These are phyloP conservation scores for Blastomyces percursus DNA, from an alignment of 2,329 filamentous ascomycete genomes.

Conservation along the genomic window DNA sequence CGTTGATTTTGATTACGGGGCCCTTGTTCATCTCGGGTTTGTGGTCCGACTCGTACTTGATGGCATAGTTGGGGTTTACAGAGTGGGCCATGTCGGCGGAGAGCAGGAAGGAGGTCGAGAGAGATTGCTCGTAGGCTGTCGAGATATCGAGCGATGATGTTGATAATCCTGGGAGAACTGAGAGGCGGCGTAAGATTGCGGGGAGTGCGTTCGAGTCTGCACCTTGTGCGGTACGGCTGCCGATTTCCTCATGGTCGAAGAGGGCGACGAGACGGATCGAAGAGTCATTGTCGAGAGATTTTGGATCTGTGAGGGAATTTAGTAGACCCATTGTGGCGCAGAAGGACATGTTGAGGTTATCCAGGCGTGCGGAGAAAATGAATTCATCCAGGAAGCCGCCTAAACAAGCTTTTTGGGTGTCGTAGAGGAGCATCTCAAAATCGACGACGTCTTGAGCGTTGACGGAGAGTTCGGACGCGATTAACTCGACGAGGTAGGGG, in stretches of 20 bases:
- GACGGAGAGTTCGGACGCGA: slow-evolving; percentile 68
- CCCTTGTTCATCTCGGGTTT: slow-evolving; percentile 93
- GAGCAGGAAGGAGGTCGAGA: slow-evolving; percentile 82
- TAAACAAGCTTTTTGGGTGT: slow-evolving; percentile 81
- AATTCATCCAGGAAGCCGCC: slow-evolving; percentile 89
- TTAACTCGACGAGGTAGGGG: slow-evolving; percentile 70
- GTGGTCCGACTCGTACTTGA: slow-evolving; percentile 85
- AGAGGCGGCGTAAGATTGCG: slow-evolving; percentile 73
- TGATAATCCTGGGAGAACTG: slow-evolving; percentile 54
- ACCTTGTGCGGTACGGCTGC: slow-evolving; percentile 82
- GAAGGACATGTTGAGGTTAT: slow-evolving; percentile 95
- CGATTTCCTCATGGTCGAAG: slow-evolving; percentile 98
- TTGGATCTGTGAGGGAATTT: slow-evolving; percentile 55
- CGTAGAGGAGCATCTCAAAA: slow-evolving; percentile 95
- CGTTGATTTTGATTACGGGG: slow-evolving; percentile 95
- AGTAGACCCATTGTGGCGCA: slow-evolving; percentile 81
- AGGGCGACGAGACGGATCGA: slow-evolving; percentile 84
- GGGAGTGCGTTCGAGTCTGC: slow-evolving; percentile 88
- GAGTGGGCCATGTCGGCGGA: slow-evolving; percentile 97
- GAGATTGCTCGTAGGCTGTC: slow-evolving; percentile 86
- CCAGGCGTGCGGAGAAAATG: slow-evolving; percentile 88
- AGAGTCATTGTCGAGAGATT: slow-evolving; percentile 60
- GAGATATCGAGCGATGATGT: slow-evolving; percentile 48
- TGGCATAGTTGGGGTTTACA: slow-evolving; percentile 87
- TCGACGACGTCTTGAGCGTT: slow-evolving; percentile 65